phyloP scores from a whole-genome alignment of 106 monocot genomes.

The Iris macrosiphon region DNA sequence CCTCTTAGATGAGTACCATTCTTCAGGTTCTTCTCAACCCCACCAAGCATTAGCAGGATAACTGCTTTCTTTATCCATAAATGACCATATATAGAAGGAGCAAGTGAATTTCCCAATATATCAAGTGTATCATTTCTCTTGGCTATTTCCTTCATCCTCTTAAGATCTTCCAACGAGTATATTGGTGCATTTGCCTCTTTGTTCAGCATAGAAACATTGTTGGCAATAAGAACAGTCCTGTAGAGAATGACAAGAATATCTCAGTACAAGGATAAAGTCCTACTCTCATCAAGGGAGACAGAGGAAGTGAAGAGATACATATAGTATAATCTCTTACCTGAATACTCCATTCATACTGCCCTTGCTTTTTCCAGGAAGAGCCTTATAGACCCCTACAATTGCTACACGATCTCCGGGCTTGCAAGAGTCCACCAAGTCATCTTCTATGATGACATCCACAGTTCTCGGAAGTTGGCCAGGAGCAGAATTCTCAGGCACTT shows the following conservation, averaged over 20 bases:
- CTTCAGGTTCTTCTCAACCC: conserved; percentile 93
- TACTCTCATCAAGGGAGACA: too few species aligned
- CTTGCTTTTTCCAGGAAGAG: conserved; percentile 88
- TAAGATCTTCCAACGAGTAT: conserved; percentile 63
- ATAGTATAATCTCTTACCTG: conserved; percentile 53
- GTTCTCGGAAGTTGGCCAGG: conserved; percentile 99
- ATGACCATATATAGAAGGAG: conserved; percentile 97
- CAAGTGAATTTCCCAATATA: conserved; percentile 77
- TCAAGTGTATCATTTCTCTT: conserved; percentile 86
- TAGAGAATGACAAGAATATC: neutral
- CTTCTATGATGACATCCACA: conserved; percentile 91
- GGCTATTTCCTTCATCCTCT: conserved; percentile 83
- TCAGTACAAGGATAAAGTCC: too few species aligned
- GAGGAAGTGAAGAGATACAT: too few species aligned
- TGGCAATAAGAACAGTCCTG: conserved; percentile 94
- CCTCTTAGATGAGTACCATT: conserved; percentile 99
- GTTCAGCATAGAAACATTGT: conserved; percentile 86
- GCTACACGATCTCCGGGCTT: conserved; percentile 96
- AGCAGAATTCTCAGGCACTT: conserved; percentile 95
- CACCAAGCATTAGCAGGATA: conserved; percentile 95
- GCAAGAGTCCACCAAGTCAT: conserved; percentile 96
- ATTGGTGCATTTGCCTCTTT: conserved; percentile 95
- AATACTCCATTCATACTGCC: conserved; percentile 93
- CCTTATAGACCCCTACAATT: conserved; percentile 88
- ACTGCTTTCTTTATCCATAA: conserved; percentile 99